A percentile compares a stretch with the other conserved stretches of the same genome.
Evolutionary conservation across 2,329 filamentous ascomycete genomes (phyloP).

Genomic region (Talaromyces verruculosus): DNA sequence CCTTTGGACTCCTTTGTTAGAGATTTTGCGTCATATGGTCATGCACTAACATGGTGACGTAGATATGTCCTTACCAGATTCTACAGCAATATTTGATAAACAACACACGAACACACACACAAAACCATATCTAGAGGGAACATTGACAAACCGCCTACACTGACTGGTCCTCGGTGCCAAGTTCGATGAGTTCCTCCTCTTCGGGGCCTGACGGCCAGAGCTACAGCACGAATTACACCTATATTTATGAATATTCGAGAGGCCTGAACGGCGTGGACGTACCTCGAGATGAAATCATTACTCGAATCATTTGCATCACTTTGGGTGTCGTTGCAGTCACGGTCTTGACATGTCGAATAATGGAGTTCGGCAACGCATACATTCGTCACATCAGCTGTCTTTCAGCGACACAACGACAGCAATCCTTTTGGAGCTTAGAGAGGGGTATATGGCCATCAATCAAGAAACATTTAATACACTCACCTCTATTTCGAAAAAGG

Average conservation of each 20-base stretch:
- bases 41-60: constrained; percentile 16
- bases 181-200: constrained; percentile 21
- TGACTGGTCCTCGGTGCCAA: constrained; percentile 16
- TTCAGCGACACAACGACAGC: constrained; percentile 38
- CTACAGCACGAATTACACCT: constrained; percentile 37
- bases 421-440: constrained; percentile 49
- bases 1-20: not conserved
- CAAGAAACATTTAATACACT: constrained; percentile 53
- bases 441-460: constrained; percentile 42
- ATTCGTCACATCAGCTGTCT: constrained; percentile 46
- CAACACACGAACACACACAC: not conserved
- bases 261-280: constrained; percentile 43
- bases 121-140: not conserved
- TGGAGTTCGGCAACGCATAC: constrained; percentile 47
- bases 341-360: constrained; percentile 43
- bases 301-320: constrained; percentile 42
- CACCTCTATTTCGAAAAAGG: constrained; percentile 70
- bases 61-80: constrained; percentile 12
- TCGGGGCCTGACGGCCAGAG: constrained; percentile 26
- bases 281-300: constrained; percentile 40
- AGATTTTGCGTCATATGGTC: constrained; percentile 16
- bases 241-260: constrained; percentile 43
- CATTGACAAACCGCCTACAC: not conserved
- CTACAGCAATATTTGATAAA: constrained; percentile 7
- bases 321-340: constrained; percentile 36